Percentiles rank a stretch among this genome's conserved stretches.
Evolutionary conservation across 768 basidiomycete species (phyloP).

Genomic region (Cystobasidium onofrii): DNA sequence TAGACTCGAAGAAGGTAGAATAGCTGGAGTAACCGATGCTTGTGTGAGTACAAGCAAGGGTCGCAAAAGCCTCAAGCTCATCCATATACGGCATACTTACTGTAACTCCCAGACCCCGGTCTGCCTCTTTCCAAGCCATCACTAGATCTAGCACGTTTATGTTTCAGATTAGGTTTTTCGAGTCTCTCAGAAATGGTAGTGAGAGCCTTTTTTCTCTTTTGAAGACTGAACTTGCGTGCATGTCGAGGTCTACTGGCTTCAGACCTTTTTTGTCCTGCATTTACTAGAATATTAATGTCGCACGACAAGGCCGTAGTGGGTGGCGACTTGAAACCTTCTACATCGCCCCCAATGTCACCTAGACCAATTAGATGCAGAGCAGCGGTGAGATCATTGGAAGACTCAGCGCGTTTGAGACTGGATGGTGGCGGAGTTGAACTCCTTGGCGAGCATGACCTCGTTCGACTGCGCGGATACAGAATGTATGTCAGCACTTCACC

Average conservation of each 20-base stretch:
- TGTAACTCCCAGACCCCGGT: background rate
- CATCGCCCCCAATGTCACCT: background rate
- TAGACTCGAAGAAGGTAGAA: background rate
- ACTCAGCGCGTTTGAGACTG: background rate
- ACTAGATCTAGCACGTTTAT: background rate
- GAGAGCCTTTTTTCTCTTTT: constrained; percentile 7
- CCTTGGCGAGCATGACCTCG: background rate
- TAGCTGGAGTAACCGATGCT: background rate
- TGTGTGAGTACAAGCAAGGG: background rate
- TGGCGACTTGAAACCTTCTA: too few relatives aligned
- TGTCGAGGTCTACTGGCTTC: background rate
- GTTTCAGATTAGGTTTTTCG: background rate
- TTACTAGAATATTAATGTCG: background rate
- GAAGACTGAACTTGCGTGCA: constrained; percentile 11
- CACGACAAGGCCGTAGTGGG: background rate
- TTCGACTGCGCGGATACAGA: background rate
- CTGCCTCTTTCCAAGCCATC: background rate
- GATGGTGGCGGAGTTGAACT: background rate
- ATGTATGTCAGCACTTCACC: too few relatives aligned
- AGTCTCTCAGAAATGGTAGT: background rate
- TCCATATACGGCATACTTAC: background rate
- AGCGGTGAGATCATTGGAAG: constrained; percentile 18
- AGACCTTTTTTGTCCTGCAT: background rate
- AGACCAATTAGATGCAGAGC: constrained; percentile 15
- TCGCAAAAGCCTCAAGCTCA: too few relatives aligned